Evolutionary conservation across 2,329 filamentous ascomycete species (phyloP).

Genomic region (Lachnellula cervina): DNA sequence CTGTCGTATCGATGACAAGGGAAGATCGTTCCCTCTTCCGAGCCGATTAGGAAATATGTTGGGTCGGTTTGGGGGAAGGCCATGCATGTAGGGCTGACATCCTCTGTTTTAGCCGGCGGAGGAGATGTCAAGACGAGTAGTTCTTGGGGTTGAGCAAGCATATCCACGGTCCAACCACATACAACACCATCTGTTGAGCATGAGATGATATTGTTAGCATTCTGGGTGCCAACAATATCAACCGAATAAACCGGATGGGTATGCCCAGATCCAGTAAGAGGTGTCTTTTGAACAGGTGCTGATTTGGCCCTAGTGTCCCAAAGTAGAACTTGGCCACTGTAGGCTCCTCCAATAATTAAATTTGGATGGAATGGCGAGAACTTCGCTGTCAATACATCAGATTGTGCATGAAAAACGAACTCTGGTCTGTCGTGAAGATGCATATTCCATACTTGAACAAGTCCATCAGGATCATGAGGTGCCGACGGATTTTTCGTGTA

Average conservation of each 20-base stretch:
- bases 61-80: constrained; percentile 93
- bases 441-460: constrained; percentile 95
- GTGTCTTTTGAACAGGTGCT: constrained; percentile 90
- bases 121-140: constrained; percentile 83
- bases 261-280: constrained; percentile 88
- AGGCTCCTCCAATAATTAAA: constrained; percentile 90
- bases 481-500: constrained; percentile 97
- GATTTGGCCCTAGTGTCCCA: constrained; percentile 94
- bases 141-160: constrained; percentile 95
- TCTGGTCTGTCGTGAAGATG: constrained; percentile 92
- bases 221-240: constrained; percentile 94
- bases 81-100: constrained; percentile 90
- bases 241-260: constrained; percentile 95
- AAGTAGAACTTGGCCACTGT: constrained; percentile 91
- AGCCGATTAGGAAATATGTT: constrained; percentile 95
- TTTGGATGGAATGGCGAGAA: constrained; percentile 99
- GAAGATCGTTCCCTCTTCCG: constrained; percentile 93
- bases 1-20: constrained; percentile 97
- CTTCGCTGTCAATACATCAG: constrained; percentile 89
- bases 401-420: constrained; percentile 94
- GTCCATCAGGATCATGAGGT: constrained; percentile 85
- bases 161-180: constrained; percentile 96
- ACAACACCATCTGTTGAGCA: constrained; percentile 95
- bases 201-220: constrained; percentile 97
- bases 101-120: constrained; percentile 83